phyloP scores from a whole-genome alignment of 192 early-diverging fungal species.

The Gigaspora rosea region DNA sequence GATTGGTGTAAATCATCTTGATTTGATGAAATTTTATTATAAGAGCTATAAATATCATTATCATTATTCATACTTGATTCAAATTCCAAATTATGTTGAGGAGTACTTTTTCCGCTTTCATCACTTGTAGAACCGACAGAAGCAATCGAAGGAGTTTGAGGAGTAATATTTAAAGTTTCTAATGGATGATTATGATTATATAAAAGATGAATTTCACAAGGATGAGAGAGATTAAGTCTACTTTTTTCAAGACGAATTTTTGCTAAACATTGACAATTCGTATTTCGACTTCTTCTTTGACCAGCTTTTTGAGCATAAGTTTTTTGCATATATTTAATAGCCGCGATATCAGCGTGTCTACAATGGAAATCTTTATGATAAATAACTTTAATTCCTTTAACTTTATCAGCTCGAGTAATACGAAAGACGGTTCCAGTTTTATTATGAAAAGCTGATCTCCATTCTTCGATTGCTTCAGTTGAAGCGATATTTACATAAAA shows the following conservation, averaged over 20 bases:
- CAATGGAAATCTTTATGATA: slow-evolving; percentile 34
- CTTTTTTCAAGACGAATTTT: slow-evolving; percentile 32
- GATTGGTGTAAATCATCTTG: neutral
- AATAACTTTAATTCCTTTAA: slow-evolving; percentile 33
- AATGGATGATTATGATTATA: slow-evolving; percentile 32
- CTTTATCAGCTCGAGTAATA: slow-evolving; percentile 30
- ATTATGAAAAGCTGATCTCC: slow-evolving; percentile 19
- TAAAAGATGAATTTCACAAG: slow-evolving; percentile 22
- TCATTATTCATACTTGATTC: slow-evolving; percentile 1
- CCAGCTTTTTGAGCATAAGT: slow-evolving; percentile 32
- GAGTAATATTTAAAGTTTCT: slow-evolving; percentile 14
- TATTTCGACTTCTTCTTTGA: slow-evolving; percentile 31
- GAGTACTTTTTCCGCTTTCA: slow-evolving; percentile 6
- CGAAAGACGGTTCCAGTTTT: slow-evolving; percentile 32
- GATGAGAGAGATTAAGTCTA: slow-evolving; percentile 22
- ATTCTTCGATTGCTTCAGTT: slow-evolving; percentile 26
- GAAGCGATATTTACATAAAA: slow-evolving; percentile 29
- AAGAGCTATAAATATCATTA: neutral
- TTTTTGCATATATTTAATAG: slow-evolving; percentile 36
- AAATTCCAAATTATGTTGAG: slow-evolving; percentile 22
- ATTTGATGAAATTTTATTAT: neutral
- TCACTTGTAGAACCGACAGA: neutral
- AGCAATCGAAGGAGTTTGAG: neutral
- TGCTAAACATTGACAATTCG: slow-evolving; percentile 31
- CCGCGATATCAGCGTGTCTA: slow-evolving; percentile 29